phyloP scores from a whole-genome alignment of 805 yeast genomes.

The Kodamaea jinghongensis region DNA sequence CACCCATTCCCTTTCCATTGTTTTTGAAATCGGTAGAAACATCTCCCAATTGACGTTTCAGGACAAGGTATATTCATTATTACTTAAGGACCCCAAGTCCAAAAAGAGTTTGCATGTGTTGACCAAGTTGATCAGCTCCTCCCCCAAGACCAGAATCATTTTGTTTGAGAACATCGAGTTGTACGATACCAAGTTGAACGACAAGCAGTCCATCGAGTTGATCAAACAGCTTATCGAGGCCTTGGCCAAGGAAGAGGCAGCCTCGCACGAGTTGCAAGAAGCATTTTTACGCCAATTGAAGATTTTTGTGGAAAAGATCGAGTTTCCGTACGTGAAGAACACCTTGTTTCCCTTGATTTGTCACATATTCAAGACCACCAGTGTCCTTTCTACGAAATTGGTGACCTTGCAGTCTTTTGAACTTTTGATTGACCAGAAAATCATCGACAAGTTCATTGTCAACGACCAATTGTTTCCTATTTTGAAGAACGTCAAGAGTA shows the following conservation, averaged over 20 bases:
- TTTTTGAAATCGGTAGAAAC: slow-evolving; percentile 59
- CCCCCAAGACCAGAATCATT: slow-evolving; percentile 31
- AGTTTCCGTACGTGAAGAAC: slow-evolving; percentile 69
- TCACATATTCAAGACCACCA: slow-evolving; percentile 77
- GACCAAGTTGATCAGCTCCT: slow-evolving; percentile 27
- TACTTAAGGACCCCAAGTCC: slow-evolving; percentile 26
- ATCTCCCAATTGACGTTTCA: slow-evolving; percentile 77
- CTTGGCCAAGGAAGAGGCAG: slow-evolving; percentile 23
- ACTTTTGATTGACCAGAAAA: slow-evolving; percentile 52
- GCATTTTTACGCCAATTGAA: slow-evolving; percentile 45
- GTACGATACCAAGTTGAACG: slow-evolving; percentile 49
- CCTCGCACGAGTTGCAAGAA: slow-evolving; percentile 46
- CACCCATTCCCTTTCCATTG: slow-evolving; percentile 49
- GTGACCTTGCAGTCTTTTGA: slow-evolving; percentile 62
- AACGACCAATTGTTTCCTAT: slow-evolving; percentile 81
- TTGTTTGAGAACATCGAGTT: slow-evolving; percentile 45
- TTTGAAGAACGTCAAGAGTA: slow-evolving; percentile 68
- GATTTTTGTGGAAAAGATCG: slow-evolving; percentile 46
- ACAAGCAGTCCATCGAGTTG: slow-evolving; percentile 48
- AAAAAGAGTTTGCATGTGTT: slow-evolving; percentile 20
- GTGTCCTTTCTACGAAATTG: slow-evolving; percentile 74
- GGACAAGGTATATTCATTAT: slow-evolving; percentile 57
- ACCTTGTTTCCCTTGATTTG: slow-evolving; percentile 72
- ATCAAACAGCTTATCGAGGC: slow-evolving; percentile 45
- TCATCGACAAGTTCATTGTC: slow-evolving; percentile 68